Conservation (phyloP, 352 stramenopile species). For the Blastocystis hominis region DNA sequence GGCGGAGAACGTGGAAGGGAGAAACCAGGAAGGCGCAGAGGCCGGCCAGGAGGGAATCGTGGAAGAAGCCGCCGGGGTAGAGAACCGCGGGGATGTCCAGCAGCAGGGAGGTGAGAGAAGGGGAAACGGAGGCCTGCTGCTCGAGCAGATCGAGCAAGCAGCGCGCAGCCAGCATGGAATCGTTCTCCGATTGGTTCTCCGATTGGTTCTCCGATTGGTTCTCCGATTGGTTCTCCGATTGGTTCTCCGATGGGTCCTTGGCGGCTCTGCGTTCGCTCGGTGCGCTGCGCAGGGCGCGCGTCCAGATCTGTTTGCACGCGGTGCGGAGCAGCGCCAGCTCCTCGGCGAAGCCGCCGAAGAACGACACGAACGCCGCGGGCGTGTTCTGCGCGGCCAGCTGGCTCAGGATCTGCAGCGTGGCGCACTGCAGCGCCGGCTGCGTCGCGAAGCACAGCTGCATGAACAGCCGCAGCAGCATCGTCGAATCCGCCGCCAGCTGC, state of each 20-base stretch:
- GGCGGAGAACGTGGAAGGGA: background rate
- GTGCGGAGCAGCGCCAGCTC: background rate
- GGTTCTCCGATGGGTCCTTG: background rate
- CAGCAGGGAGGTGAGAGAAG: background rate
- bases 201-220: too few relatives aligned
- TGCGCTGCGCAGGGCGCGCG: background rate
- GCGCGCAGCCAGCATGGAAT: background rate
- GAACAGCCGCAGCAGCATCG: background rate
- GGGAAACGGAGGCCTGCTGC: background rate
- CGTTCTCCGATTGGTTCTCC: too few relatives aligned
- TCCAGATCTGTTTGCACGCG: background rate
- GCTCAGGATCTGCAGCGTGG: background rate
- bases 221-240: too few relatives aligned
- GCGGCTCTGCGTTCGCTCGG: background rate
- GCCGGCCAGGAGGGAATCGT: background rate
- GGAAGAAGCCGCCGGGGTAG: background rate
- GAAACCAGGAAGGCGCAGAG: background rate
- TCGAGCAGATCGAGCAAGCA: background rate
- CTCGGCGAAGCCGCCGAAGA: background rate
- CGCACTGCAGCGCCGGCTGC: background rate
- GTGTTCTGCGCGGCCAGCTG: background rate
- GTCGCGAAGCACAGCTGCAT: background rate
- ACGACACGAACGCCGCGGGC: constrained; percentile 10
- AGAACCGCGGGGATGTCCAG: background rate
- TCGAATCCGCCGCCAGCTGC: background rate